Base-by-base conservation (phyloP, 805 yeast genomes). In the Lachancea cidri region DNA sequence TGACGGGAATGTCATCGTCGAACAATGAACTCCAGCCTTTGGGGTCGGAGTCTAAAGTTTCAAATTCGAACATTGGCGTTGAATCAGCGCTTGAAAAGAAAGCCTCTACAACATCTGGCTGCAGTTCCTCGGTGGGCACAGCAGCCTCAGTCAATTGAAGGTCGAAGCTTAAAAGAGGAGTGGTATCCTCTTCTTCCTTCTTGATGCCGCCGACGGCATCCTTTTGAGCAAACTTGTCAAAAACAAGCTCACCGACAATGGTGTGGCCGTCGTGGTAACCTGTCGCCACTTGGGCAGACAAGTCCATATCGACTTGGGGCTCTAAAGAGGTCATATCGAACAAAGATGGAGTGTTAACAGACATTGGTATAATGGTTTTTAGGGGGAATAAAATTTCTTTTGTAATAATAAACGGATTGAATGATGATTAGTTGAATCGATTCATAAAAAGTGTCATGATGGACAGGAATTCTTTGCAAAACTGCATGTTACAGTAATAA, bases 1-100 rank as follows among this genome's bases (percentile, higher is more conserved):
- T 62, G 34, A 67, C 62, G 25, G 69, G 68, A 38, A 65, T 56
- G 38, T 62, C 68, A 30, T 70, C 64, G 38, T 69, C 72, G 56
- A 83, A 81, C 43, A 83, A 67, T 11, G 87, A 75, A 33, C 73
- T 76, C 86, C 87, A 81, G 50, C 73, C 73, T 29, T 74, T 71
- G 15, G 64, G 54, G 41, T 61, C 64, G 22, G 56, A 44, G 16
- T 52, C 51, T 25, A 45, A 47, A 25, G 44, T 42, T 16, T 59
- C 68, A 33, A 48, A 48, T 15, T 65, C 71, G 58, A 83, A 81
- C 60, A 83, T 70, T 35, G 88, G 79, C 41, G 77, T 79, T 71
- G 84, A 76, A 47, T 72, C 75, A 19, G 62, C 53, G 29, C 65
- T 55, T 17, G 64, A 57, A 45, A 68, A 65, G 32, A 65, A 54